Conservation (phyloP, 2,329 filamentous ascomycete species). For the Zasmidium cellare region DNA sequence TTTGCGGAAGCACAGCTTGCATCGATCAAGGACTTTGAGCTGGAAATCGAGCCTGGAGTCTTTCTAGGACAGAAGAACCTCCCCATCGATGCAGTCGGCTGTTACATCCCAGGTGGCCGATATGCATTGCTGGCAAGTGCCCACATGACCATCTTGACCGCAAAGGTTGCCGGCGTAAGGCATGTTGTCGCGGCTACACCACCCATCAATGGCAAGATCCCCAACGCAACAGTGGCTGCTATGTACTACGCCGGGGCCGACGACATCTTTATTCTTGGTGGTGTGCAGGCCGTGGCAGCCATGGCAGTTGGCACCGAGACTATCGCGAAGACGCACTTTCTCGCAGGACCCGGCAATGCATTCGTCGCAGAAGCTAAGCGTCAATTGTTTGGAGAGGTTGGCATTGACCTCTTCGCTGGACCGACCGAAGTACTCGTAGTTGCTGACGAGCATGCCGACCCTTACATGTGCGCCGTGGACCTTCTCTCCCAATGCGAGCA, state of each 20-base stretch:
- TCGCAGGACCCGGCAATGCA: not conserved
- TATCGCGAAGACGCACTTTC: not conserved
- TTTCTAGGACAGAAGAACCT: not conserved
- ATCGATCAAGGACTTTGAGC: not conserved
- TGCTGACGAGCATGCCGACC: not conserved
- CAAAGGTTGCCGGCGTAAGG: not conserved
- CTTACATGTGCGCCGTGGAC: not conserved
- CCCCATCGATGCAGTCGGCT: not conserved
- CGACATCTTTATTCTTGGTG: not conserved
- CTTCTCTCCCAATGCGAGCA: not conserved
- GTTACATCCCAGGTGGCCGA: not conserved
- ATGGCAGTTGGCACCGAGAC: not conserved
- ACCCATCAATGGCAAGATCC: not conserved
- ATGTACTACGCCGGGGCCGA: not conserved
- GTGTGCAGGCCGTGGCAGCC: not conserved
- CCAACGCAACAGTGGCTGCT: not conserved
- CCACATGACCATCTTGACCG: not conserved
- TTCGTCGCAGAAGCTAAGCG: not conserved
- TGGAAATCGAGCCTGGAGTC: not conserved
- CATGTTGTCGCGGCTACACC: not conserved
- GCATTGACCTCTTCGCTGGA: not conserved
- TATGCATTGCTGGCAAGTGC: not conserved
- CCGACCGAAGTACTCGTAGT: not conserved
- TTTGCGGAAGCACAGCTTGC: not conserved
- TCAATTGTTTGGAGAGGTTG: not conserved